Percentiles rank a stretch among this genome's conserved stretches.
These are phyloP conservation scores for Rhodotorula glutinis DNA, from an alignment of 1,284 basidiomycete genomes.

Conservation along the genomic window DNA sequence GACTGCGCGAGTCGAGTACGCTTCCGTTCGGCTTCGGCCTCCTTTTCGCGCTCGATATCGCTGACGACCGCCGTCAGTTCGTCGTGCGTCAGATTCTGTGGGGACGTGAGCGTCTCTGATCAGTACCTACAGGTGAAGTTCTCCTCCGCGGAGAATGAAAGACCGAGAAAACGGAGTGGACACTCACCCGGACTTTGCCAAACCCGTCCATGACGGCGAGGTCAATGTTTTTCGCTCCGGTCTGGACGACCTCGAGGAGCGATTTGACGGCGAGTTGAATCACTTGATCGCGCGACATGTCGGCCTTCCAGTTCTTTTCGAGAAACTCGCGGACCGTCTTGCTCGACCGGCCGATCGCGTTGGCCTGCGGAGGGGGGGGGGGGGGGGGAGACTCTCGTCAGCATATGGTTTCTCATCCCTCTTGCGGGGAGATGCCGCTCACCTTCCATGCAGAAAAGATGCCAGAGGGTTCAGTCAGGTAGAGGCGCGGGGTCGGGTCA, in stretches of 20 bases:
- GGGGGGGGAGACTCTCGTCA: background rate
- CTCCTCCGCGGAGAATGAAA: too few species aligned
- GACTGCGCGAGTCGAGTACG: slow-evolving; percentile 70
- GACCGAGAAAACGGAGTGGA: slow-evolving; percentile 2
- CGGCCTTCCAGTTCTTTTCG: slow-evolving; percentile 96
- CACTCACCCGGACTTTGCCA: slow-evolving; percentile 76
- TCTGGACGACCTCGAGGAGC: slow-evolving; percentile 96
- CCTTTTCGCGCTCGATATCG: slow-evolving; percentile 92
- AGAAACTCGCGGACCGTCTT: slow-evolving; percentile 99
- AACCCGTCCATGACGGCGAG: slow-evolving; percentile 94
- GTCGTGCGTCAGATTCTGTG: slow-evolving; percentile 72
- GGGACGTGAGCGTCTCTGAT: background rate
- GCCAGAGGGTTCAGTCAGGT: slow-evolving; percentile 96
- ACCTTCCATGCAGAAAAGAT: slow-evolving; percentile 99
- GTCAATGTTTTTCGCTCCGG: slow-evolving; percentile 98
- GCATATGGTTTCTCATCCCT: too few species aligned
- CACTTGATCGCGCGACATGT: slow-evolving; percentile 78
- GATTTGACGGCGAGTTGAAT: slow-evolving; percentile 96
- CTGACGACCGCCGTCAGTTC: slow-evolving; percentile 88
- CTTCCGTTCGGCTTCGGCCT: slow-evolving; percentile 89
- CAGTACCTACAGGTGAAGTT: background rate
- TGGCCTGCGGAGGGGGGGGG: slow-evolving; percentile 61
- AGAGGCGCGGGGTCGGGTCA: slow-evolving; percentile 80
- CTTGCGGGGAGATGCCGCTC: slow-evolving; percentile 34
- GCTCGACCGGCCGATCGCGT: slow-evolving; percentile 93